Conservation (phyloP, 371 early-diverging fungal genomes). For the Rhizopus microsporus region DNA sequence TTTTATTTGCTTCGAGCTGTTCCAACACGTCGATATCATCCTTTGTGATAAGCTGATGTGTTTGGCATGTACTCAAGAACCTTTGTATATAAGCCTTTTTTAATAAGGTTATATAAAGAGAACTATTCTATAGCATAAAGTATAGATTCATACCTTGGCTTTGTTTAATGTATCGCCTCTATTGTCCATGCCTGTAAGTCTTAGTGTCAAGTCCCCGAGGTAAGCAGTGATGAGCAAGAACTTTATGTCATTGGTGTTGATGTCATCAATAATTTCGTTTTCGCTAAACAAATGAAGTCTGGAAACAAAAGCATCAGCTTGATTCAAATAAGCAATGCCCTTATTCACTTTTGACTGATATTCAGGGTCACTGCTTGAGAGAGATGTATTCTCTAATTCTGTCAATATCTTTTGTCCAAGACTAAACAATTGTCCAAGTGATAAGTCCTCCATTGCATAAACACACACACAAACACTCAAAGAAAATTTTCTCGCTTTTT, state of each 20-base stretch:
- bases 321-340: constrained; percentile 46
- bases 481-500: constrained; percentile 1
- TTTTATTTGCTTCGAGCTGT: constrained; percentile 20
- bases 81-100: constrained; percentile 42
- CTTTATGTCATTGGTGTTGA: constrained; percentile 78
- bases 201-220: constrained; percentile 69
- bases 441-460: constrained; percentile 23
- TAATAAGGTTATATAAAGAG: not conserved
- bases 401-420: constrained; percentile 27
- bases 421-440: constrained; percentile 42
- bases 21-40: constrained; percentile 45
- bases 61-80: constrained; percentile 62
- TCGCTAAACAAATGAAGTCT: constrained; percentile 77
- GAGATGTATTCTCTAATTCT: constrained; percentile 44
- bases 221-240: constrained; percentile 79
- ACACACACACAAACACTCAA: not conserved
- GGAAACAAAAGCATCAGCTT: constrained; percentile 56
- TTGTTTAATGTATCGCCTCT: constrained; percentile 46
- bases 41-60: constrained; percentile 57
- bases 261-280: constrained; percentile 88
- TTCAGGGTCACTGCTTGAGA: constrained; percentile 45
- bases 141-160: constrained; percentile 50
- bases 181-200: constrained; percentile 42
- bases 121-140: not conserved
- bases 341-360: constrained; percentile 55